Percentiles rank a stretch among this genome's conserved stretches.
phyloP scores from a whole-genome alignment of 345 rosid species.

The Populus simonii region DNA sequence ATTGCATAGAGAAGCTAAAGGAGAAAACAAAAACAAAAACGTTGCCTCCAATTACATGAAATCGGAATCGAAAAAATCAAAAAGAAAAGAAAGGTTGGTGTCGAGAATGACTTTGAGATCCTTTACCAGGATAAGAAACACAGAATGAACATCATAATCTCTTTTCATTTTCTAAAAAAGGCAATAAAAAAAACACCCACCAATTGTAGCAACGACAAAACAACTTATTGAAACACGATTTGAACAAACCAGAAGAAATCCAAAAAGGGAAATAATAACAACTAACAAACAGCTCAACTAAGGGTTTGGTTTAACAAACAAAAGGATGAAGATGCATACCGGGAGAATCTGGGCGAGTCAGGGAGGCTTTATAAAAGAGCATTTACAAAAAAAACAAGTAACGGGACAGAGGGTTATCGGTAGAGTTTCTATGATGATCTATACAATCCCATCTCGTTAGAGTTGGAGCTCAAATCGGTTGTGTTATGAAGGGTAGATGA shows the following conservation, averaged over 20 bases:
- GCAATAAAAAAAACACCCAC: conserved; percentile 6
- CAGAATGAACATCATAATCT: conserved; percentile 19
- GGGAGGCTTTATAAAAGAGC: conserved; percentile 60
- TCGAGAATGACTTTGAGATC: conserved; percentile 41
- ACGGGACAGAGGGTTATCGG: conserved; percentile 14
- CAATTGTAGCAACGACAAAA: conserved; percentile 6
- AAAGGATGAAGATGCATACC: conserved; percentile 24
- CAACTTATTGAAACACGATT: conserved; percentile 26
- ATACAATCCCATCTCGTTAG: conserved; percentile 1
- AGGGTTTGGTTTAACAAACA: conserved; percentile 4
- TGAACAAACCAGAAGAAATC: neutral
- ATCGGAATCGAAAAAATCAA: neutral
- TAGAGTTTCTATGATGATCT: conserved; percentile 19
- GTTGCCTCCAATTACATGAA: neutral
- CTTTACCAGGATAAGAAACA: conserved; percentile 31
- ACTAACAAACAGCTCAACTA: neutral
- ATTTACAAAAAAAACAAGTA: conserved; percentile 13
- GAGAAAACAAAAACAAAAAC: neutral
- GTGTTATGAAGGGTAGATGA: conserved; percentile 8
- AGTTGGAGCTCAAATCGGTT: neutral
- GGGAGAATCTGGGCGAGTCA: conserved; percentile 35
- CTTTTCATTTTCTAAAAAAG: conserved; percentile 1
- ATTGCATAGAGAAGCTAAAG: conserved; percentile 16
- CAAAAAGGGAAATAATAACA: neutral
- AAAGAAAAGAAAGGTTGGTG: neutral